Conservation (phyloP, 1,284 basidiomycete genomes). For the Trichosporon asahii region DNA sequence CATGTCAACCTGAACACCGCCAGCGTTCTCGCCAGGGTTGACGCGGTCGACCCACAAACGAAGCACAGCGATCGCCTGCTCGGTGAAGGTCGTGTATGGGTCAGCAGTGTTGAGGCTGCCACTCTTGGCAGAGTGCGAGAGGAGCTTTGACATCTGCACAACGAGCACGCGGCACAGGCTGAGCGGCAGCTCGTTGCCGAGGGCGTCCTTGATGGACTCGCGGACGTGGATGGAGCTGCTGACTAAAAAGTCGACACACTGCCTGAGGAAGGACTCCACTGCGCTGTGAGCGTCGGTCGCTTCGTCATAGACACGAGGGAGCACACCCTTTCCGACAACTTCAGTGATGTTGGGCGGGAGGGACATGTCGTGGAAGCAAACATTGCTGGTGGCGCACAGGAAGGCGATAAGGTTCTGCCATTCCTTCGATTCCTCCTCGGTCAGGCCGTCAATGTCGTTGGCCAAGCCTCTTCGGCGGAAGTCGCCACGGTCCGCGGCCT, state of each 20-base stretch:
- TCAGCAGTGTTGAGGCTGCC: slow-evolving; percentile 58
- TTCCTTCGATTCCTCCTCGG: slow-evolving; percentile 65
- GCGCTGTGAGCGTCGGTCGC: slow-evolving; percentile 58
- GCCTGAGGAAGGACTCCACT: slow-evolving; percentile 64
- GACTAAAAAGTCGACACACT: slow-evolving; percentile 67
- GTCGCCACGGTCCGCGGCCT: slow-evolving; percentile 24
- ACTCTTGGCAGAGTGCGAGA: slow-evolving; percentile 35
- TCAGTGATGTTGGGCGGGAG: slow-evolving; percentile 52
- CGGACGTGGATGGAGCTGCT: slow-evolving; percentile 63
- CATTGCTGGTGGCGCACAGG: slow-evolving; percentile 69
- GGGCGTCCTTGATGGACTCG: slow-evolving; percentile 71
- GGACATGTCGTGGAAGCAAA: slow-evolving; percentile 55
- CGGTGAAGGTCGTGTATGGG: slow-evolving; percentile 64
- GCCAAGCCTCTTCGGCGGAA: slow-evolving; percentile 31
- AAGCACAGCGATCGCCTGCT: slow-evolving; percentile 68
- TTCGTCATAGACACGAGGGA: slow-evolving; percentile 68
- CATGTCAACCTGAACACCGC: slow-evolving; percentile 64
- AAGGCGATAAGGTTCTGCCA: slow-evolving; percentile 87
- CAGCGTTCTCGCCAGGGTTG: slow-evolving; percentile 60
- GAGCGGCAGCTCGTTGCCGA: slow-evolving; percentile 72
- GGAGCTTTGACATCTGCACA: slow-evolving; percentile 64
- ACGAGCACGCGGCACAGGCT: slow-evolving; percentile 65
- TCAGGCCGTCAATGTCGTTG: slow-evolving; percentile 40
- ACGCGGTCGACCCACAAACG: slow-evolving; percentile 72
- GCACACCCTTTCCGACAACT: slow-evolving; percentile 60